Evolutionary conservation across 176 grass and related monocot species (phyloP).

Genomic region (Elymus sibiricus): DNA sequence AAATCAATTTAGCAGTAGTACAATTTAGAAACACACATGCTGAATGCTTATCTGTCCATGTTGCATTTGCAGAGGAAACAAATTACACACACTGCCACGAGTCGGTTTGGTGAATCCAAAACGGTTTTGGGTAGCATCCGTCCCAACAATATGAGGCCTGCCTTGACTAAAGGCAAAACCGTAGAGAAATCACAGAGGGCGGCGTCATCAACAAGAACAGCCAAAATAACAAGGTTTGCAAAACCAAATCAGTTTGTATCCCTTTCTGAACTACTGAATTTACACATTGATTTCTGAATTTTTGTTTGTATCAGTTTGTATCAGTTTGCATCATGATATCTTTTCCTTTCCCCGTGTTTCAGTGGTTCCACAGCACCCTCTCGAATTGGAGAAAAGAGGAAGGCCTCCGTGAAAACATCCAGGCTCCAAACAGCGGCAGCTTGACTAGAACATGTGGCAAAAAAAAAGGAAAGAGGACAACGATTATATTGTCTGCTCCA

Average conservation of each 20-base stretch:
- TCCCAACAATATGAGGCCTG: background rate
- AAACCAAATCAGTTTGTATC: background rate
- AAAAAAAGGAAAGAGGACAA: conserved; percentile 4
- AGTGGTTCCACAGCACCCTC: background rate
- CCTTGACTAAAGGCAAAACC: background rate
- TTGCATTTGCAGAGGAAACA: conserved; percentile 39
- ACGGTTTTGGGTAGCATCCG: conserved; percentile 7
- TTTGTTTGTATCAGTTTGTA: no score
- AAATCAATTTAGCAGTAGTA: background rate
- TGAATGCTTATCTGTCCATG: conserved; percentile 24
- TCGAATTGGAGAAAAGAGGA: conserved; percentile 23
- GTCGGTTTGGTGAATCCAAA: conserved; percentile 20
- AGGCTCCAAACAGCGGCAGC: conserved; percentile 5
- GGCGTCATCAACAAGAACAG: conserved; percentile 17
- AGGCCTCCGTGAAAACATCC: conserved; percentile 10
- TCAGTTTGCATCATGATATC: background rate
- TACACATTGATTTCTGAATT: background rate
- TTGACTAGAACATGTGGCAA: background rate
- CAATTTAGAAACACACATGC: background rate
- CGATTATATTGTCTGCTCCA: conserved; percentile 39
- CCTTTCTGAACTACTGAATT: background rate
- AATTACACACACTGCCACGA: background rate
- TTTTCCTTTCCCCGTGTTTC: background rate
- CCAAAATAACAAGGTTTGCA: conserved; percentile 32
- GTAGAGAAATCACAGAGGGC: conserved; percentile 9